Evolutionary conservation across 2,329 filamentous ascomycete genomes (phyloP), one percentile per base, ranked within the genome.

Genomic region (Ophiostoma ips): DNA sequence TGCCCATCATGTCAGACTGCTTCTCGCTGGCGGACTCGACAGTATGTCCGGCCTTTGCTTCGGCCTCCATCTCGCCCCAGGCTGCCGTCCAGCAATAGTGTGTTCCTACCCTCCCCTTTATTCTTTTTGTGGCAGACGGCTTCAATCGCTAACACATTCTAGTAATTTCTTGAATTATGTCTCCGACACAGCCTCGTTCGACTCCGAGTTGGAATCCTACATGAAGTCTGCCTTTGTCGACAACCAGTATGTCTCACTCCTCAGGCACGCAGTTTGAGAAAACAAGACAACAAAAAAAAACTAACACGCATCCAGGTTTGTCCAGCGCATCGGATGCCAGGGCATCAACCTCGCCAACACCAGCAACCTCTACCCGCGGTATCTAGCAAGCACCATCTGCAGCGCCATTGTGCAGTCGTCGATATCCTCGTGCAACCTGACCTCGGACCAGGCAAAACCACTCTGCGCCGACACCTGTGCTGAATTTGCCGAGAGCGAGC

Each of bases 381-480:
- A 90, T 67, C 94, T 90, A 5, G 92, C 81, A 44, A 92, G 85
- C 54, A 83, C 94, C 55, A 76, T 98, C 56, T 98, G 92, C 74
- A 96, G 94, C 71, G 77, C 86, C 56, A 84, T 98, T 61, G 78
- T 98, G 47, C 92, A 98, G 66, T 89, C 87, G 62, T 96, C 92
- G 5, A 79, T 83, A 59, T 62, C 68, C 11, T 62, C 74, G 24
- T 98, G 92, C 66, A 66, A 69, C 18, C 68, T 94, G 43, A 75
- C 81, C 0, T 64, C 72, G n/a, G 67, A 73, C 30, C 69, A 81
- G 38, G 79, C 85, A 5, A 71, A 72, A 52, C 88, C 92, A 2
- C 71, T 96, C 15, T 98, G 92, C 65, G 92, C 90, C 43, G 84
- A 92, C 55, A 83, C 85, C 56, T 98, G 92, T 66, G 87, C 50